Percentiles rank a stretch among this genome's conserved stretches.
Evolutionary conservation across 1,284 basidiomycete species (phyloP).

Genomic region (Blastosporella zonata): DNA sequence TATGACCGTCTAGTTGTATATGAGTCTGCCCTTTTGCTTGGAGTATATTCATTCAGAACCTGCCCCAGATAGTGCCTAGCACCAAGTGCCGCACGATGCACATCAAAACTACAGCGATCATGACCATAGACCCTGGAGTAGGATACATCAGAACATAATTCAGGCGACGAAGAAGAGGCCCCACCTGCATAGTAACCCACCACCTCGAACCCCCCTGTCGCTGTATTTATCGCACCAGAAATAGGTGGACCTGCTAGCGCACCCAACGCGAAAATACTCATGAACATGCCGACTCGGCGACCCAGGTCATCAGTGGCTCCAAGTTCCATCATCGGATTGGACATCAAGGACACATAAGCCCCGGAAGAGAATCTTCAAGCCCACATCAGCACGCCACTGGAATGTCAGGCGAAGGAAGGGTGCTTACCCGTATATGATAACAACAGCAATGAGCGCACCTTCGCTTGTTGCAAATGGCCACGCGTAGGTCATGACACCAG

Average conservation of each 20-base stretch:
- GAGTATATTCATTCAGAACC: conserved; percentile 25
- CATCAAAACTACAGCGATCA: conserved; percentile 38
- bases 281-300: conserved; percentile 59
- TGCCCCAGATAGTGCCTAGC: conserved; percentile 33
- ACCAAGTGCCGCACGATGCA: conserved; percentile 34
- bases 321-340: conserved; percentile 56
- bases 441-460: conserved; percentile 41
- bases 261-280: conserved; percentile 42
- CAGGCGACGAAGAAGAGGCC: background rate
- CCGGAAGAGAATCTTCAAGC: conserved; percentile 40
- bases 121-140: conserved; percentile 32
- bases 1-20: background rate
- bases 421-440: conserved; percentile 49
- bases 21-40: background rate
- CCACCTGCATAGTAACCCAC: conserved; percentile 65
- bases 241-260: conserved; percentile 58
- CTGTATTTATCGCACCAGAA: conserved; percentile 56
- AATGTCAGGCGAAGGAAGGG: background rate
- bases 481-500: conserved; percentile 50
- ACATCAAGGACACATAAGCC: conserved; percentile 52
- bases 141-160: background rate
- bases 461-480: conserved; percentile 53
- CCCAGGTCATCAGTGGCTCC: conserved; percentile 61
- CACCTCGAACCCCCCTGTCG: conserved; percentile 45
- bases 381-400: background rate